Evolutionary conservation across 192 early-diverging fungal genomes (phyloP), one percentile per base, ranked within the genome.

Genomic region (Dissophora globulifera): DNA sequence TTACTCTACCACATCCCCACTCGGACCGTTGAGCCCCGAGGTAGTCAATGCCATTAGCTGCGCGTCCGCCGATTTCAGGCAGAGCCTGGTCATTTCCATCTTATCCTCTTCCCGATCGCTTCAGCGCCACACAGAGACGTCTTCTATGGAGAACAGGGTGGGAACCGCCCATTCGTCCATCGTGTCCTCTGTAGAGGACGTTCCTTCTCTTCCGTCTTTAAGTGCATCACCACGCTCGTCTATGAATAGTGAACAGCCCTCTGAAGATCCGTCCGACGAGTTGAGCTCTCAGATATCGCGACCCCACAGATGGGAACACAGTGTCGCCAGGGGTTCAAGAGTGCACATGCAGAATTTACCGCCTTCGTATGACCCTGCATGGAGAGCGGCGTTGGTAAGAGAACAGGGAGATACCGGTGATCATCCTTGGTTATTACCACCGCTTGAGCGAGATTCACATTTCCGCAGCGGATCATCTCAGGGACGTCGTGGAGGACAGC

Each of bases 11-110:
- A 50, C 62, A 9, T 66, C 71, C 1, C 71, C 71, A 11, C 41
- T 75, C 8, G 71, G 71, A n/a, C 62, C 71, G 17, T 13, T 75
- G 7, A 75, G 71, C 16, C 71, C 71, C 4, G 71, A 65, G 51
- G 55, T 66, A 0, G 71, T 75, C 11, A 57, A 75, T 27, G 71
- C 62, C 13, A 65, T 75, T 20, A 75, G 71, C 42, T 41, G 62
- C 20, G 57, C 50, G 15, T 75, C 71, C 1, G 32, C 42, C 0
- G 71, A 75, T 8, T 48, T 55, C 27, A 29, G 71, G 35, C 71
- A 75, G 4, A 75, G 62, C 26, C 31, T 75, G 6, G 71, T 57
- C 1, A 55, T 58, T 2, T 75, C 71, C 2, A 58, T 75, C 20
- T 22, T 75, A 17, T 71, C 69, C 8, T 61, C 71, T 15, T 27